A percentile compares a stretch with the other conserved stretches of the same genome.
These are phyloP conservation scores for Mortierella polycephala DNA, from an alignment of 371 early-diverging fungal species.

Conservation along the genomic window DNA sequence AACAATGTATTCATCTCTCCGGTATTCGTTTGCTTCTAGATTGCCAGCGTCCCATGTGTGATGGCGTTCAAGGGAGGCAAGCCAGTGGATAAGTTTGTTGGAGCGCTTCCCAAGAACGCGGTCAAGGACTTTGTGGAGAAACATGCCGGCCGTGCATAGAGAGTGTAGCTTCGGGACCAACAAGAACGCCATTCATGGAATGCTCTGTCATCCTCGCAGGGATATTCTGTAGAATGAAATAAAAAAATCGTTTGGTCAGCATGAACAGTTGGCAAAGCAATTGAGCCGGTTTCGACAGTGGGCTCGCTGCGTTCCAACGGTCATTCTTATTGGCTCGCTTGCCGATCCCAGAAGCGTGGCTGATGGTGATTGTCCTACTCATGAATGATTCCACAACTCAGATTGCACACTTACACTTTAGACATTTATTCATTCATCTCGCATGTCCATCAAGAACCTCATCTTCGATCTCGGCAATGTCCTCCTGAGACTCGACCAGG, in stretches of 20 bases:
- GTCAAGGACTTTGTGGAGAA: conserved; percentile 33
- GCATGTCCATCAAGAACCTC: conserved; percentile 44
- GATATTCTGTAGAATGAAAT: no score
- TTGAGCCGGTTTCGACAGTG: no score
- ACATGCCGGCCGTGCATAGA: conserved; percentile 26
- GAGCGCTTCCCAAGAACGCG: conserved; percentile 22
- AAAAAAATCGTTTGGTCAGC: no score
- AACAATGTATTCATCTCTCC: no score
- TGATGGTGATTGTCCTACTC: no score
- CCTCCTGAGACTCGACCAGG: conserved; percentile 35
- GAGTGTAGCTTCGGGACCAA: background rate
- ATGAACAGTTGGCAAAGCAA: no score
- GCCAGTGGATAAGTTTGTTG: conserved; percentile 30
- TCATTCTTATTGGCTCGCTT: no score
- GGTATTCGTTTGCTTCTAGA: conserved; percentile 18
- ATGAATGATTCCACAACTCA: no score
- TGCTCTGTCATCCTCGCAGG: background rate
- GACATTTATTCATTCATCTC: background rate
- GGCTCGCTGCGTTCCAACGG: no score
- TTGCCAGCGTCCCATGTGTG: conserved; percentile 44
- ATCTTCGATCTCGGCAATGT: conserved; percentile 54
- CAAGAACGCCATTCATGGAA: background rate
- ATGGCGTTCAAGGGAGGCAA: conserved; percentile 44
- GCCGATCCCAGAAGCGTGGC: no score
- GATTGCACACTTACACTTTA: background rate